phyloP scores from a whole-genome alignment of 305 asterid species.

The Stenogyne calaminthoides region DNA sequence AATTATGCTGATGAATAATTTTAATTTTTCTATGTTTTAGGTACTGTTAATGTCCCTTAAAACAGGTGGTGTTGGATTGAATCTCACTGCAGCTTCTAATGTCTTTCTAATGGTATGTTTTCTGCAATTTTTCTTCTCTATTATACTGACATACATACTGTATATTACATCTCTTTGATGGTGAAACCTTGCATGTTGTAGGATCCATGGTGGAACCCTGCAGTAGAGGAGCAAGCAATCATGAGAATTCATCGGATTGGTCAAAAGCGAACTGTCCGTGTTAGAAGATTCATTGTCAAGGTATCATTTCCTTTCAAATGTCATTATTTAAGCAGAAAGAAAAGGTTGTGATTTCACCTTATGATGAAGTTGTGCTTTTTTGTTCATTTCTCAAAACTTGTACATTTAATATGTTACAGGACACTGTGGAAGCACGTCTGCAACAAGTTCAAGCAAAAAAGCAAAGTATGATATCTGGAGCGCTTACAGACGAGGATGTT shows the following conservation, averaged over 20 bases:
- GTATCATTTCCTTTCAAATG: slow-evolving; percentile 29
- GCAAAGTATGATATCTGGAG: slow-evolving; percentile 79
- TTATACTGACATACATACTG: not conserved
- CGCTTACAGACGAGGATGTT: slow-evolving; percentile 67
- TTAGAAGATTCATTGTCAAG: slow-evolving; percentile 69
- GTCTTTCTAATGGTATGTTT: slow-evolving; percentile 77
- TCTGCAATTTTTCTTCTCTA: not conserved
- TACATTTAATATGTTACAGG: slow-evolving; percentile 33
- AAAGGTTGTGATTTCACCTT: not conserved
- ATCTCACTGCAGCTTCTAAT: slow-evolving; percentile 82
- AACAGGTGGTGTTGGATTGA: slow-evolving; percentile 88
- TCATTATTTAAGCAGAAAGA: not conserved
- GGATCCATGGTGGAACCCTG: slow-evolving; percentile 99
- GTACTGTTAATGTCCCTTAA: slow-evolving; percentile 74
- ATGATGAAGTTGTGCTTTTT: not conserved
- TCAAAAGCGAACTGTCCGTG: slow-evolving; percentile 71
- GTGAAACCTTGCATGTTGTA: slow-evolving; percentile 24
- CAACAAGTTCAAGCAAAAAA: slow-evolving; percentile 80
- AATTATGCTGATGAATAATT: not conserved
- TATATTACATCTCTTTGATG: not conserved
- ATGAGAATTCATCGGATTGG: slow-evolving; percentile 91
- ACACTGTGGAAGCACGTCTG: slow-evolving; percentile 73
- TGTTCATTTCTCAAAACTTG: not conserved
- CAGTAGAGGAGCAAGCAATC: slow-evolving; percentile 89
- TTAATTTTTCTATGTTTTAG: slow-evolving; percentile 29